phyloP scores from a whole-genome alignment of 2,329 filamentous ascomycete species.

The Phaeosphaeria sp. region DNA sequence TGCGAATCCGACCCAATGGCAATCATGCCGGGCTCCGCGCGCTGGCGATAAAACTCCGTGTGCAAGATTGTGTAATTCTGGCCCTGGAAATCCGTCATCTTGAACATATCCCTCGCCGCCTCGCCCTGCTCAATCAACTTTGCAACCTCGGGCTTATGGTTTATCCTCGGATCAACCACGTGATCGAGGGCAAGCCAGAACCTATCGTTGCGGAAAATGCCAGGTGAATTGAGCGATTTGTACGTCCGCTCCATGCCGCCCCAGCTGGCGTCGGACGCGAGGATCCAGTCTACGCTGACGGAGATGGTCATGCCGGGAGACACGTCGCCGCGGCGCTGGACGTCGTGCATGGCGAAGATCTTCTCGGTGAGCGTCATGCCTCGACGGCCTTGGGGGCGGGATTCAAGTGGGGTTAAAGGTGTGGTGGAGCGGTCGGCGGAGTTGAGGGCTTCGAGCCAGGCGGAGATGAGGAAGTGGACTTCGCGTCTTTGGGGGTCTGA shows the following conservation, averaged over 20 bases:
- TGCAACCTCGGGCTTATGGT: conserved; percentile 45
- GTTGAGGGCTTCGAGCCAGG: conserved; percentile 38
- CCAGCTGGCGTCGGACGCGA: conserved; percentile 55
- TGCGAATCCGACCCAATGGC: conserved; percentile 56
- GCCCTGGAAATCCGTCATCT: conserved; percentile 44
- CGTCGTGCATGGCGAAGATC: conserved; percentile 55
- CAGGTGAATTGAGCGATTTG: conserved; percentile 48
- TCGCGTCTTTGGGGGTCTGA: conserved; percentile 17
- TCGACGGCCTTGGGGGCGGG: too few relatives aligned
- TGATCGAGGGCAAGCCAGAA: conserved; percentile 61
- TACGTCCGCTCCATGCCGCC: conserved; percentile 52
- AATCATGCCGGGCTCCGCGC: conserved; percentile 54
- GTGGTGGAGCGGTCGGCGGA: conserved; percentile 25
- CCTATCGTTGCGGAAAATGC: conserved; percentile 58
- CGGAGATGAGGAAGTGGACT: conserved; percentile 34
- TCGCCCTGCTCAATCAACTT: conserved; percentile 41
- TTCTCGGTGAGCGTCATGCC: conserved; percentile 55
- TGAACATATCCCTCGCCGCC: conserved; percentile 48
- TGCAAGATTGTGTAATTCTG: conserved; percentile 54
- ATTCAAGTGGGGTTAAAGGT: conserved; percentile 4
- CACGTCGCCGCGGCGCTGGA: conserved; percentile 43
- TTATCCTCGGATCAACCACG: conserved; percentile 54
- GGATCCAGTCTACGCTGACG: conserved; percentile 55
- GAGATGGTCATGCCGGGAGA: conserved; percentile 50
- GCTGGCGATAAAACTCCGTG: conserved; percentile 54